A percentile compares a stretch with the other conserved stretches of the same genome.
phyloP scores from a whole-genome alignment of 2,329 filamentous ascomycete genomes.

The Plenodomus lindquistii region DNA sequence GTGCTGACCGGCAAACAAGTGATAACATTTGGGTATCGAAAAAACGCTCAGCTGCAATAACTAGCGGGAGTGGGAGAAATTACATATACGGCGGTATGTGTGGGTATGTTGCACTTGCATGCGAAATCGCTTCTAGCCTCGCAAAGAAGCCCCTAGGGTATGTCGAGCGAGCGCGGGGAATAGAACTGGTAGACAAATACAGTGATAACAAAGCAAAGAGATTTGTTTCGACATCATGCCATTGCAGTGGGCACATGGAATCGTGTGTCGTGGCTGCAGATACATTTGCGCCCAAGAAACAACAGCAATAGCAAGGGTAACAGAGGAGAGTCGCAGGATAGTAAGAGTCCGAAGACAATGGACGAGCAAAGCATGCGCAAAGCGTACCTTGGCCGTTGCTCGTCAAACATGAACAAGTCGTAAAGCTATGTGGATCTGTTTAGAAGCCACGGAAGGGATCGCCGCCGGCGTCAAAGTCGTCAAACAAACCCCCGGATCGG shows the following conservation, averaged over 20 bases:
- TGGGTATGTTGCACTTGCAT: constrained; percentile 16
- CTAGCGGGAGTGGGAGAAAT: constrained; percentile 10
- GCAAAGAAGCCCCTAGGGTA: constrained; percentile 7
- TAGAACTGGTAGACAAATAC: neutral
- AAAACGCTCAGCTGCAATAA: constrained; percentile 6
- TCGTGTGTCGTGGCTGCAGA: neutral
- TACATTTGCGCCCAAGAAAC: neutral
- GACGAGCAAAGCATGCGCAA: constrained; percentile 2
- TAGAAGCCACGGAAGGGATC: constrained; percentile 46
- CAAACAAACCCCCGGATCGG: constrained; percentile 34
- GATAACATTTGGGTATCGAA: constrained; percentile 17
- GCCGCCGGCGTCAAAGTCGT: constrained; percentile 39
- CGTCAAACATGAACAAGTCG: neutral
- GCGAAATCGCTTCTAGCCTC: constrained; percentile 19
- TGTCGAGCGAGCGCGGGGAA: constrained; percentile 5
- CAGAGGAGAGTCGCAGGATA: constrained; percentile 6
- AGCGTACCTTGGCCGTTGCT: neutral
- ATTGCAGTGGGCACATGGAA: constrained; percentile 1
- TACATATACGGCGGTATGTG: constrained; percentile 11
- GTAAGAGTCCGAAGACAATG: constrained; percentile 4
- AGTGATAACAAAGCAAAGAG: constrained; percentile 1
- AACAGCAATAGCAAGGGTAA: constrained; percentile 1
- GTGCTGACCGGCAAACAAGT: constrained; percentile 1
- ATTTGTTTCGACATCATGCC: neutral
- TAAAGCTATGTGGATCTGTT: constrained; percentile 6